Percentiles rank a stretch among this genome's conserved stretches.
These are phyloP conservation scores for Margaritispora aquatica DNA, from an alignment of 495 filamentous ascomycete species.

Conservation along the genomic window DNA sequence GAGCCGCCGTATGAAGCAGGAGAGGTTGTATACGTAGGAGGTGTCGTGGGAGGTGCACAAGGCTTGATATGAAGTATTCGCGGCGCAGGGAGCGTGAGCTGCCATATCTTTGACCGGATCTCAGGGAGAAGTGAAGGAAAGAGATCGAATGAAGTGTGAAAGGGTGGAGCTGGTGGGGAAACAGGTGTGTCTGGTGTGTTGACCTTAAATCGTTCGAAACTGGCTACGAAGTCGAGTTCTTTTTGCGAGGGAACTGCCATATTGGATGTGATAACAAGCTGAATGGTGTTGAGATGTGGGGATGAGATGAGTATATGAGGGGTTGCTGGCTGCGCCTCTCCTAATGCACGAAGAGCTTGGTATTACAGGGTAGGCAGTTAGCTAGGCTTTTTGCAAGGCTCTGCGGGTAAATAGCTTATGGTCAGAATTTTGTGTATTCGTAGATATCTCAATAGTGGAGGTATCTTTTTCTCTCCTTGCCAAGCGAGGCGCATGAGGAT, in stretches of 20 bases:
- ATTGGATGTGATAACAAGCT: background rate
- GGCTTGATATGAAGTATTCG: background rate
- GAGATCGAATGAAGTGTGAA: background rate
- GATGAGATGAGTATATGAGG: background rate
- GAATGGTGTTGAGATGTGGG: background rate
- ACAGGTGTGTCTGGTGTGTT: background rate
- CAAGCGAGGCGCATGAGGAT: too few species aligned
- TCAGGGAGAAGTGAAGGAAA: background rate
- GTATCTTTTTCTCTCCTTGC: too few species aligned
- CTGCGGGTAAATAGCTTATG: background rate
- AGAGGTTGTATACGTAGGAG: background rate
- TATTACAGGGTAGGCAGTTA: background rate
- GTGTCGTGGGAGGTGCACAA: background rate
- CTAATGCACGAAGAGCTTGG: background rate
- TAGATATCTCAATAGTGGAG: too few species aligned
- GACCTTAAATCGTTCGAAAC: background rate
- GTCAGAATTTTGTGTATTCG: too few species aligned
- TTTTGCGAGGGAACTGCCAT: background rate
- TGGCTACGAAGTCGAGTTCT: background rate
- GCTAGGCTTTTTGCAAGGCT: background rate
- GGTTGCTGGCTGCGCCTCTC: too few species aligned
- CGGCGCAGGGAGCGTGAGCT: background rate
- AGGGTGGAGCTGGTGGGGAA: too few species aligned
- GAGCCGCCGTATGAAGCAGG: slow-evolving; percentile 1
- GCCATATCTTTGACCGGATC: background rate